Evolutionary conservation across 2,329 filamentous ascomycete species (phyloP), one percentile per base, ranked within the genome.

Genomic region (Penicillium expansum): DNA sequence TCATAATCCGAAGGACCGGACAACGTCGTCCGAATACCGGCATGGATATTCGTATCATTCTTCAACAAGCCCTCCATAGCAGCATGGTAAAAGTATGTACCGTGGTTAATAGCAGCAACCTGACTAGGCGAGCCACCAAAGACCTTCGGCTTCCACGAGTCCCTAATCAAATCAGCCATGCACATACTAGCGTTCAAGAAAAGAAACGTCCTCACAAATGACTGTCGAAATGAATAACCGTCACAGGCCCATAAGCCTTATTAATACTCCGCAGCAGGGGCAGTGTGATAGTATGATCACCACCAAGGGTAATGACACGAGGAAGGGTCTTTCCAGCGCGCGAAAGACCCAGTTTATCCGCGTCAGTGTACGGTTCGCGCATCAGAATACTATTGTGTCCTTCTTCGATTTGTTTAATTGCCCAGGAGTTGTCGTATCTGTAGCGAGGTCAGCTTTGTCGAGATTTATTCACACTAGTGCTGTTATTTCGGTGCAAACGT

Each of bases 11-110:
- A 88, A 0, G 87, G 86, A 0, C 90, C 90, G 57, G 85, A 89
- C 18, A 94, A 80, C 3, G 90, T 94, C 0, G 91, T 94, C 55
- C 91, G 86, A 72, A 95, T 94, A 38, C 91, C 91, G 16, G 90
- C 91, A 71, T 95, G 91, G 74, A 95, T 92, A 76, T 92, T 93
- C 64, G 85, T 88, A 77, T 94, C 89, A 69, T 94, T 95, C 60
- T 82, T 82, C 20, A 95, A 79, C 16, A 94, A 79, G 3, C 91
- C 91, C 71, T 94, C 90, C 75, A 86, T 84, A 0, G 87, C 77
- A 0, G 90, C 91, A 71, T 93, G 89, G 76, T 88, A 94, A 77
- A 95, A 95, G 78, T 94, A 94, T 1, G 91, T 94, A 39, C 91
- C 91, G 76, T 94, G 90, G 76, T 94, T 95, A 77, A 95, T 87